These are phyloP conservation scores for Trichoderma breve DNA, from an alignment of 2,329 filamentous ascomycete species.

Conservation along the genomic window DNA sequence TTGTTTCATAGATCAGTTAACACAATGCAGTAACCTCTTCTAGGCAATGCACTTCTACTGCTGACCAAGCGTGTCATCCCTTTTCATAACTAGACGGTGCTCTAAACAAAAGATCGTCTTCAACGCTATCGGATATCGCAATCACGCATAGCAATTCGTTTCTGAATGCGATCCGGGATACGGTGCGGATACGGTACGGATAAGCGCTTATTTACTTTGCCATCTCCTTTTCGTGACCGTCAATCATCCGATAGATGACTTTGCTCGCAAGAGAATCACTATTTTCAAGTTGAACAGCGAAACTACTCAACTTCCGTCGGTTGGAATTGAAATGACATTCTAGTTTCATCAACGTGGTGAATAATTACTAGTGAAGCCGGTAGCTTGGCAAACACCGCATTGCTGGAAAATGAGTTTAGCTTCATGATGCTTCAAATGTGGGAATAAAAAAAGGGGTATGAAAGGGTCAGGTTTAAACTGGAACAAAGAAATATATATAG, in stretches of 20 bases:
- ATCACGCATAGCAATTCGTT: neutral
- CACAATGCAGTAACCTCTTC: neutral
- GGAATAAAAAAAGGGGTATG: neutral
- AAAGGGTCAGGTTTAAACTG: neutral
- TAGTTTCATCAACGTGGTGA: neutral
- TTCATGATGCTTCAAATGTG: neutral
- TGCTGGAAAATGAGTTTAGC: neutral
- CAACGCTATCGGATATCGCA: neutral
- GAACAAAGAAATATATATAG: neutral
- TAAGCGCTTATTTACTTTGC: neutral
- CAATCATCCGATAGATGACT: neutral
- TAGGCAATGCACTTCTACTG: neutral
- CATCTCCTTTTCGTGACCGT: neutral
- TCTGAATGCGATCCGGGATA: neutral
- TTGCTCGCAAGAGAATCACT: neutral
- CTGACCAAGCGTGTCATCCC: neutral
- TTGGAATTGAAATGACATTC: neutral
- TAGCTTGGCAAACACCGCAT: neutral
- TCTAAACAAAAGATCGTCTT: neutral
- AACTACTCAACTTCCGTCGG: neutral
- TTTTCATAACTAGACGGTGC: neutral
- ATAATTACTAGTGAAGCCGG: neutral
- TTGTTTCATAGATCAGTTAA: neutral
- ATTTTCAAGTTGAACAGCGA: neutral
- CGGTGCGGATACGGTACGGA: slow-evolving; percentile 4